Evolutionary conservation across 352 stramenopile genomes (phyloP).

Genomic region (Globisporangium solare): DNA sequence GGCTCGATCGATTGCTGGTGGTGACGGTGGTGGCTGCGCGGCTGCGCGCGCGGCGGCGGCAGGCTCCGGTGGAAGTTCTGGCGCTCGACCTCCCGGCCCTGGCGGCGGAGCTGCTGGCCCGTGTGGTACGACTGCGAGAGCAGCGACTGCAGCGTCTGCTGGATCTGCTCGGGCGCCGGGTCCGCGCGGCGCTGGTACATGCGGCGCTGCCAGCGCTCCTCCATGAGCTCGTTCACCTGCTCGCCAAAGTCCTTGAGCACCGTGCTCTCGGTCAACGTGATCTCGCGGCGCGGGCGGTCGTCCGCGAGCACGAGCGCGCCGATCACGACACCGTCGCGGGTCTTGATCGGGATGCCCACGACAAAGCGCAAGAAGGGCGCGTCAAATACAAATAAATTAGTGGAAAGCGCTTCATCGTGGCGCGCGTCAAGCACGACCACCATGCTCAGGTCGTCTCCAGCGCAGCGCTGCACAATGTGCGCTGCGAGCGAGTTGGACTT

Average conservation of each 20-base stretch:
- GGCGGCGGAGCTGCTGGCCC: conserved; percentile 43
- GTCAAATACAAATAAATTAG: conserved; percentile 56
- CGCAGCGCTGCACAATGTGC: conserved; percentile 48
- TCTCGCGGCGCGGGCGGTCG: conserved; percentile 24
- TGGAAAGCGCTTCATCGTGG: conserved; percentile 33
- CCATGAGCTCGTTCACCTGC: conserved; percentile 39
- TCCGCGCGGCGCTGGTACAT: conserved; percentile 19
- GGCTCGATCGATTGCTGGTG: conserved; percentile 5
- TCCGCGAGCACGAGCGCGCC: conserved; percentile 58
- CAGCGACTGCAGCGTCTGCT: conserved; percentile 36
- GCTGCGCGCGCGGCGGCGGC: not conserved
- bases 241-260: conserved; percentile 36
- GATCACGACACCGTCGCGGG: conserved; percentile 43
- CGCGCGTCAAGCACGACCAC: conserved; percentile 40
- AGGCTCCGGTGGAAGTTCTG: conserved; percentile 4
- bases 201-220: conserved; percentile 35
- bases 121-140: conserved; percentile 52
- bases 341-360: conserved; percentile 44
- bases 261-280: conserved; percentile 26
- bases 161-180: conserved; percentile 28
- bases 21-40: not conserved
- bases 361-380: conserved; percentile 49
- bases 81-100: conserved; percentile 18
- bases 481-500: conserved; percentile 54
- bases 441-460: conserved; percentile 17